Base-by-base conservation (phyloP, 2,329 filamentous ascomycete species). In the Talaromyces verruculosus region DNA sequence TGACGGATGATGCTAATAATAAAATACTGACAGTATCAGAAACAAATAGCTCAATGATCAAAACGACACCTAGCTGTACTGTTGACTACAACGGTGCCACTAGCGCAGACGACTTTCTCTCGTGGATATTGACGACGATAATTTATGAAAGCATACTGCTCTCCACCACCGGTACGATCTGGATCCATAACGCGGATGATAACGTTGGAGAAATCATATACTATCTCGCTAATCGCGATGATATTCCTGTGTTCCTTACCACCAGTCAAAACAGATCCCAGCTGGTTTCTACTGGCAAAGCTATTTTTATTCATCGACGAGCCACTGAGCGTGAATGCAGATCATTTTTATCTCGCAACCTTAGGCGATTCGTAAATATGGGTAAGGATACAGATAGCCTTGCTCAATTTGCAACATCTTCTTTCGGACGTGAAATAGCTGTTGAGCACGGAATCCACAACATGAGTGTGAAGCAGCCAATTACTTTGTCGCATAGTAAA, bases 101-200 rank as follows among this genome's bases (percentile, higher is more conserved):
- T 10, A 51, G 43, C 30, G 25, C 59, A 22, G 41, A 61, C 8
- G 59, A 61, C 1, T 37, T 51, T 15, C 41, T 61, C 2, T 25
- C 59, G 7, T 61, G 17, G 25, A 37, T 61, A 19, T 25, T 61
- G n/a, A 61, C 30, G 17, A n/a, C 19, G 2, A 61, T 47, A 6
- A 25, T 49, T 6, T 51, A 30, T 15, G 43, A 61, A 39, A 51
- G 43, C 19, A 30, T 51, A 49, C 28, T 61, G 7, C 19, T 25
- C 17, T 25, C 25, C 1, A 19, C n/a, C 19, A 51, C 19, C 11
- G 43, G 43, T 10, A 35, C 45, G 2, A 37, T 61, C 8, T 61
- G 59, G 59, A 51, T 61, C 4, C 59, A 61, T 39, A 37, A 61
- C 37, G 59, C 28, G 19, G 43, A 61, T 37, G 59, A 61, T n/a